Conservation (phyloP, 495 filamentous ascomycete species). For the Trichoderma reesei region DNA sequence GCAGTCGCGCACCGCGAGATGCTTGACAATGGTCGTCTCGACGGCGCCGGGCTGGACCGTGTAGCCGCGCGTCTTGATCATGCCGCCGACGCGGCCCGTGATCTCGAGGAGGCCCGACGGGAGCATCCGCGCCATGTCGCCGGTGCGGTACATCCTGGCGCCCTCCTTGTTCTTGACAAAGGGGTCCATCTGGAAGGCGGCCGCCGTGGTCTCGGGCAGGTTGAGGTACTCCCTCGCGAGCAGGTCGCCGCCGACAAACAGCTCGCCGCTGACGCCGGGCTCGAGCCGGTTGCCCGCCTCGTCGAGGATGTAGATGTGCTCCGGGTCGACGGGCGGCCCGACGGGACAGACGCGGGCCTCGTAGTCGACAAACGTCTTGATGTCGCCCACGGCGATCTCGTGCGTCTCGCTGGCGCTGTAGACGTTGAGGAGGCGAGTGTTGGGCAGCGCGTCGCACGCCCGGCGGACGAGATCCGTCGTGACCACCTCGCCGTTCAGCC, state of each 20-base stretch:
- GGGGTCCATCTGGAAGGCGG: constrained; percentile 50
- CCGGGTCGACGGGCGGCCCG: constrained; percentile 47
- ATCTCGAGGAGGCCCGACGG: constrained; percentile 57
- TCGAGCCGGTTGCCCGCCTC: constrained; percentile 42
- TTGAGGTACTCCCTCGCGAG: constrained; percentile 67
- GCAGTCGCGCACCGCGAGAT: constrained; percentile 51
- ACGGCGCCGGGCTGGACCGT: constrained; percentile 58
- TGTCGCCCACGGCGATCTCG: constrained; percentile 62
- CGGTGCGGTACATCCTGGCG: constrained; percentile 58
- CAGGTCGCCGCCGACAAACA: constrained; percentile 58
- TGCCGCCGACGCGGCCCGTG: constrained; percentile 58
- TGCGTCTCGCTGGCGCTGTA: constrained; percentile 67
- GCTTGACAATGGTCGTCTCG: constrained; percentile 48
- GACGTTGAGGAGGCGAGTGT: constrained; percentile 55
- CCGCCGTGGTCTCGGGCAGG: constrained; percentile 53
- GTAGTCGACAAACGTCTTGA: constrained; percentile 48
- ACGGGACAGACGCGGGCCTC: constrained; percentile 44
- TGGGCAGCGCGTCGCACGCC: constrained; percentile 49
- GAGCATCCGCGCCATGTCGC: constrained; percentile 55
- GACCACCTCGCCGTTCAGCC: constrained; percentile 65
- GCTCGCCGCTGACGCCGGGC: constrained; percentile 43
- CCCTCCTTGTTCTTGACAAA: constrained; percentile 26
- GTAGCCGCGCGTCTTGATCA: constrained; percentile 60
- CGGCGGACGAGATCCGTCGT: constrained; percentile 55
- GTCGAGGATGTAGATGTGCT: constrained; percentile 52